Base-by-base conservation (phyloP, 768 basidiomycete genomes). In the Mycena kentingensis region DNA sequence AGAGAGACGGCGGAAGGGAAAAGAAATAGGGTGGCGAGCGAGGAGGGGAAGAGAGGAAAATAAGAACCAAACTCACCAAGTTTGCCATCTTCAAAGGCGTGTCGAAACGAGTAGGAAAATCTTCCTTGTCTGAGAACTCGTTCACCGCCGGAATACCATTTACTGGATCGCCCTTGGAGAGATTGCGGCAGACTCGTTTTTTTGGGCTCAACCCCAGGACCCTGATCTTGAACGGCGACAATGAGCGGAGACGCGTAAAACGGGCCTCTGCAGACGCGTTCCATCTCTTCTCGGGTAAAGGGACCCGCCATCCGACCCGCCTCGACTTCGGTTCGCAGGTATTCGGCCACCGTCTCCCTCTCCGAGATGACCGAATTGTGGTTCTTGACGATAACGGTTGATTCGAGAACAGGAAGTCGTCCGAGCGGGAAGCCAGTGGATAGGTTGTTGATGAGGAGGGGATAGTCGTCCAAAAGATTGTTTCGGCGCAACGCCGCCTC, bases 401-500 rank as follows among this genome's bases (percentile, higher is more conserved):
- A 15, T 11, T 12, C 2, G 47, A 35, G 24, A 1, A 5, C 3
- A 64, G 67, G 60, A 73, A 70, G 15, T 51, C 45, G 15, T 66
- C 72, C 15, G 69, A 54, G 1, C 27, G 68, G 70, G 46, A 75
- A 75, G 2, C 73, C 70, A 7, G 58, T 2, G 0, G 49, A 43
- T 2, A 77, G 60, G 21, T 71, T 72, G 4, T 45, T 1, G 8
- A 65, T 42, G 1, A 77, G 63, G 0, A 58, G 21, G 0, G 73
- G 73, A 27, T 74, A 75, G 18, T 24, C 2, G 0, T 35, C 0
- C 0, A 39, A 16, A 1, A 75, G 61, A 10, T 64, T 34, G 29
- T 64, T 64, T 27, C 60, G 63, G 1, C 10, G 0, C 3, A 73
- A 60, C 22, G 63, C 38, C 0, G 10, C 21, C 6, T 62, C 52